Evolutionary conservation across 768 basidiomycete genomes (phyloP).

Genomic region (Austroboletus festivus): DNA sequence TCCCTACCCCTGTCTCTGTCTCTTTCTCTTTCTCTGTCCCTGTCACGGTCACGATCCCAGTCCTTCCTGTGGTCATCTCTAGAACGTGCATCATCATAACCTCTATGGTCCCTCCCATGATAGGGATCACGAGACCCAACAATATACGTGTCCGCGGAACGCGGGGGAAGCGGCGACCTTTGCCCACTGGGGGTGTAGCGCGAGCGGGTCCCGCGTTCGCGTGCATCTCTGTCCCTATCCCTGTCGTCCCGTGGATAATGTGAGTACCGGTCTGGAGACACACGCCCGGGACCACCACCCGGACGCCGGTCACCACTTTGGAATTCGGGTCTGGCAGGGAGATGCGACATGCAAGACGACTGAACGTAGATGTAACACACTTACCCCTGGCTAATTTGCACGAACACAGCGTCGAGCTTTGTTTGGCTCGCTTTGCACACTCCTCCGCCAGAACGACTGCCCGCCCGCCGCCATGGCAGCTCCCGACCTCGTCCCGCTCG

Average conservation of each 20-base stretch:
- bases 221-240: constrained; percentile 19
- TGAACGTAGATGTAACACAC: no score
- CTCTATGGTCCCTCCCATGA: constrained; percentile 19
- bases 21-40: constrained; percentile 19
- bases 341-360: constrained; percentile 21
- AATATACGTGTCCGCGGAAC: constrained; percentile 17
- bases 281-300: constrained; percentile 15
- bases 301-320: constrained; percentile 27
- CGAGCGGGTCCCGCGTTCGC: constrained; percentile 18
- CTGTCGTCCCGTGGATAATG: constrained; percentile 22
- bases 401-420: background rate
- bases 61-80: constrained; percentile 27
- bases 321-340: constrained; percentile 32
- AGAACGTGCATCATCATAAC: constrained; percentile 16
- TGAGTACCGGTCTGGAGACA: constrained; percentile 25
- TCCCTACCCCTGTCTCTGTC: constrained; percentile 16
- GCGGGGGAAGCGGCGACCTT: constrained; percentile 14
- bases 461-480: constrained; percentile 33
- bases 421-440: constrained; percentile 22
- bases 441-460: background rate
- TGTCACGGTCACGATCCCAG: constrained; percentile 20
- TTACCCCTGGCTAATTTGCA: no score
- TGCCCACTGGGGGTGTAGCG: constrained; percentile 13
- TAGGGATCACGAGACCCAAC: constrained; percentile 16
- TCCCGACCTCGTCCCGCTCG: constrained; percentile 71